Evolutionary conservation across 2,329 filamentous ascomycete species (phyloP), one percentile per base, ranked within the genome.

Genomic region (Sarocladium oryzae): DNA sequence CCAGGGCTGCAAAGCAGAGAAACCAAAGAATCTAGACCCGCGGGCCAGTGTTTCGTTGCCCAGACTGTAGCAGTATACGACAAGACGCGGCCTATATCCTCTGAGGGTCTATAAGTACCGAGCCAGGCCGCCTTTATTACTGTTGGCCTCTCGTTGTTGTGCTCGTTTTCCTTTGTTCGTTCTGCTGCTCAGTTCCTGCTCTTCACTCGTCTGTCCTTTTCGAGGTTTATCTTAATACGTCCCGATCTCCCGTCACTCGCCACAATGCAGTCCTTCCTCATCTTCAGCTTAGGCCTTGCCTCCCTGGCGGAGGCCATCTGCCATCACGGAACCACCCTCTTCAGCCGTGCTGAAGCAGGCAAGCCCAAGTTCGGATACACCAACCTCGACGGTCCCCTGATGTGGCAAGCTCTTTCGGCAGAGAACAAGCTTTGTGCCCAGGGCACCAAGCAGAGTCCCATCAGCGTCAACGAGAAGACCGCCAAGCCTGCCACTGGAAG

Each of bases 371-470:
- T 73, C 52, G 69, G 67, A 38, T 75, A 74, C 60, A 66, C 65
- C 28, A 66, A 66, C 46, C 51, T 66, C 10, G 56, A 61, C 5
- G 75, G 75, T 5, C 75, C 76, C 3, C 63, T 77, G 50, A 73
- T 72, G 60, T 80, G 76, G 76, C 69, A 75, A 40, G 65, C 63
- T 4, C 65, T 77, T 30, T 59, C 63, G 35, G 64, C 66, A 32
- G 43, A 49, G 18, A 76, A 76, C 61, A 58, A 61, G 18, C 63
- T 63, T 8, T 81, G 77, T 61, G 71, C 68, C 46, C 59, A 58
- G 10, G 76, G 77, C 45, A 67, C 56, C 20, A 63, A 68, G 45
- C 77, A 80, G 63, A 78, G 76, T 1, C 77, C 77, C 51, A 78
- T 80, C 63, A 74, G 78, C 60, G 66, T 80, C 54, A 55, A 56